Evolutionary conservation across 306 rosid species (phyloP), one percentile per base, ranked within the genome.

Genomic region (Vigna mungo): DNA sequence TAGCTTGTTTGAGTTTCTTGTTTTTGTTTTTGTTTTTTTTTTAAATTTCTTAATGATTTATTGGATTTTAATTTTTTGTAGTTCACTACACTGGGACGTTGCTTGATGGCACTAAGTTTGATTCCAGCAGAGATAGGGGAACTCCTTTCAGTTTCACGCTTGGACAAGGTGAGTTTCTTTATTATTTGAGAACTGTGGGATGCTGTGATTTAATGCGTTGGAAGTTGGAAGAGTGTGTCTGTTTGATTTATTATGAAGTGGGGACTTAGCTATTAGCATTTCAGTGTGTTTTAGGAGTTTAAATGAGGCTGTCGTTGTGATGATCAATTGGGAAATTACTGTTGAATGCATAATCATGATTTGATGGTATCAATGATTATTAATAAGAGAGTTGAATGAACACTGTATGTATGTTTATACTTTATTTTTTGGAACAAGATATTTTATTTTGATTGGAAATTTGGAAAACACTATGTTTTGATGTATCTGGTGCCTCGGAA

Each of bases 41-140:
- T 51, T 25, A 52, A n/a, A 48, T 30, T 64, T 76, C n/a, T 43
- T 20, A 20, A 11, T 6, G 18, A 39, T 41, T 65, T 65, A 18
- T 67, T 39, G 16, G 11, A 13, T 37, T 16, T n/a, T 53, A 74
- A 3, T 18, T 32, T 55, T 23, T 51, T 20, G 2, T 17, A 95
- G 98, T 95, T 79, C 98, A 95, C 65, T 95, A 95, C 53, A 92
- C 96, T 21, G 98, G 97, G 32, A 95, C 97, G 14, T 61, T 95
- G 84, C 93, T 90, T 18, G 97, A 95, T 80, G 97, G 98, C 60
- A 89, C 98, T 0, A 77, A 88, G 83, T 95, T 95, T 68, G 98
- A 95, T 89, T 95, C 98, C 5, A 95, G 97, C 87, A 92, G 97
- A 21, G 96, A 92, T 43, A 76, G 83, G 27, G 95, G 83, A 21